Base-by-base conservation (phyloP, 2,329 filamentous ascomycete species). In the Colletotrichum eleusines region DNA sequence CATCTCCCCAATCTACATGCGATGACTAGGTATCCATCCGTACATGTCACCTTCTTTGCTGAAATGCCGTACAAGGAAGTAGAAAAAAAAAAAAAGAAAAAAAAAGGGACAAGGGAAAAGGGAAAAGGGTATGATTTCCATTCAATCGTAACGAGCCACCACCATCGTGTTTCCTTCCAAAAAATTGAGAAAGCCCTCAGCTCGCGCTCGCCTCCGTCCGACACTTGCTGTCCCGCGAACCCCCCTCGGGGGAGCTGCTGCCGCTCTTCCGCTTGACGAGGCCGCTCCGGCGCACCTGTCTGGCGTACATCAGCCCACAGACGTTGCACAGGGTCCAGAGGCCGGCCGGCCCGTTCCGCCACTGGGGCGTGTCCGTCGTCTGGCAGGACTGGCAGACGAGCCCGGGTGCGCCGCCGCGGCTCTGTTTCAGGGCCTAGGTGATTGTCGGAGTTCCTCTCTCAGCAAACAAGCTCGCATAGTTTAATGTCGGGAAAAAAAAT, bases 241-340 rank as follows among this genome's bases (percentile, higher is more conserved):
- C 28, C 7, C 16, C 28, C 7, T n/a, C 18, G 16, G 23, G 23
- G 1, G 23, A 44, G 1, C 8, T 28, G n/a, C n/a, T n/a, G n/a
- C n/a, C 2, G 3, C n/a, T 12, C 2, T 3, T 5, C 12, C 28
- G 11, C 44, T 5, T 46, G 16, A 9, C 16, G 2, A 28, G 20
- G 8, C 20, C 28, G 42, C 7, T 48, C 8, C 31, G 48, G 16
- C 57, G 57, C 31, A 35, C 9, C 20, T 28, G 11, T 6, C 42
- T 20, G 5, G 57, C 42, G 14, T 48, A 60, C 8, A 60, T 5
- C 18, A 60, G 14, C 31, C 57, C 57, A 20, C 57, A 60, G 8
- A 48, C 57, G 16, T 60, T 60, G 26, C 57, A 60, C 1, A 60
- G 57, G 1, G 57, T 48, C 57, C 57, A 60, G 12, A 44, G 40